phyloP scores from a whole-genome alignment of 192 early-diverging fungal species.

The Jimgerdemannia lactiflua region DNA sequence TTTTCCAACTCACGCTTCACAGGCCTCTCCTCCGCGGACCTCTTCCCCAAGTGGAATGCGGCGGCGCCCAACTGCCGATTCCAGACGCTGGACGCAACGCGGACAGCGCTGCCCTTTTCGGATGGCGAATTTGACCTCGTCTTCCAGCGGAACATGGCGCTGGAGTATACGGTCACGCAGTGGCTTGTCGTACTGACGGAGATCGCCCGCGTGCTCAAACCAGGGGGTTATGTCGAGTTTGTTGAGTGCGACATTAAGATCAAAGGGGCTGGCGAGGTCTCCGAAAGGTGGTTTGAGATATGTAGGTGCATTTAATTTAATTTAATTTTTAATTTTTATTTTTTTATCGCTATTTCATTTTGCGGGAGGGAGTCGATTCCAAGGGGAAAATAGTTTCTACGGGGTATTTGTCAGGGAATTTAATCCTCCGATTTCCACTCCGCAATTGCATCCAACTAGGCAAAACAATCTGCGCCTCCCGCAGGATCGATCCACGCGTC shows the following conservation, averaged over 20 bases:
- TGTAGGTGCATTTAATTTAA: background rate
- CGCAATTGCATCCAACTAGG: no score
- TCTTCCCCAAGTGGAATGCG: background rate
- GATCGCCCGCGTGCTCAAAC: conserved; percentile 27
- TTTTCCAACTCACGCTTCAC: background rate
- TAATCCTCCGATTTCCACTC: no score
- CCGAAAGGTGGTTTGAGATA: conserved; percentile 2
- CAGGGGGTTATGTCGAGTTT: conserved; percentile 40
- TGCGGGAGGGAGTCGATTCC: no score
- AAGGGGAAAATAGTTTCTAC: no score
- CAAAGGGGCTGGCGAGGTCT: background rate
- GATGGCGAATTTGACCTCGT: conserved; percentile 47
- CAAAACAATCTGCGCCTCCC: no score
- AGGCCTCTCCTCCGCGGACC: background rate
- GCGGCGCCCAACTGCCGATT: background rate
- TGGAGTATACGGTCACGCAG: background rate
- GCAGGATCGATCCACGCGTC: no score
- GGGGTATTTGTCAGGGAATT: no score
- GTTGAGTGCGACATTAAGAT: conserved; percentile 13
- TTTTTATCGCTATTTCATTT: background rate
- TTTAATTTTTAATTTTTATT: background rate
- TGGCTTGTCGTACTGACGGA: conserved; percentile 13
- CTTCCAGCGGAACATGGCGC: conserved; percentile 10
- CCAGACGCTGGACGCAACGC: conserved; percentile 19
- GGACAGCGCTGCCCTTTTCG: conserved; percentile 28